Evolutionary conservation across 148 eudicot species (phyloP).

Genomic region (Dysphania ambrosioides): DNA sequence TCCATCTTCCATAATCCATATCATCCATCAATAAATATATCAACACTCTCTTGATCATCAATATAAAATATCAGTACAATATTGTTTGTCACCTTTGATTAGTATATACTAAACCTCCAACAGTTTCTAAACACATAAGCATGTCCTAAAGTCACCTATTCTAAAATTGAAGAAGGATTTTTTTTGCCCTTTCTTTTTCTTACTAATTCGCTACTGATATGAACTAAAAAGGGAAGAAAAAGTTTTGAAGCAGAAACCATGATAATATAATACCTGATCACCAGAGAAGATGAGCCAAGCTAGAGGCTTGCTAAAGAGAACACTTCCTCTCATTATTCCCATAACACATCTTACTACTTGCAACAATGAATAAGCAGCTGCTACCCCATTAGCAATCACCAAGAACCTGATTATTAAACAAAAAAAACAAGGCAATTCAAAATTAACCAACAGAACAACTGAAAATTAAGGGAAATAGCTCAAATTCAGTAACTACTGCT

Average conservation of each 20-base stretch:
- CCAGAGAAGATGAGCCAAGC: slow-evolving; percentile 93
- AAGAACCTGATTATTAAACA: slow-evolving; percentile 47
- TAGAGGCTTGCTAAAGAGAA: slow-evolving; percentile 80
- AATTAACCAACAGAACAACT: too few species aligned
- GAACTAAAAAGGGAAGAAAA: too few species aligned
- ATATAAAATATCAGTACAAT: neutral
- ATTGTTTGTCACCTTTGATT: neutral
- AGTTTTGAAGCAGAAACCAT: neutral
- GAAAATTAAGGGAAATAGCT: neutral
- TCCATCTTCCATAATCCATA: neutral
- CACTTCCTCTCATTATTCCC: slow-evolving; percentile 72
- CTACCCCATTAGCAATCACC: slow-evolving; percentile 75
- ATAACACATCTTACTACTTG: slow-evolving; percentile 69
- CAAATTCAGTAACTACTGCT: too few species aligned
- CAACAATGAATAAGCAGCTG: slow-evolving; percentile 73
- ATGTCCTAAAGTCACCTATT: neutral
- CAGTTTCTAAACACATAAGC: neutral
- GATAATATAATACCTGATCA: slow-evolving; percentile 66
- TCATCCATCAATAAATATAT: neutral
- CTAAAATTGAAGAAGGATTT: too few species aligned
- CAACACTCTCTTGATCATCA: neutral
- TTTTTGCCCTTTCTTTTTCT: too few species aligned
- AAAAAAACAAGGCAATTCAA: neutral
- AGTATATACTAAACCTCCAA: neutral
- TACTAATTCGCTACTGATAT: too few species aligned